Conservation (phyloP, 306 rosid genomes). For the Ammopiptanthus mongolicus region DNA sequence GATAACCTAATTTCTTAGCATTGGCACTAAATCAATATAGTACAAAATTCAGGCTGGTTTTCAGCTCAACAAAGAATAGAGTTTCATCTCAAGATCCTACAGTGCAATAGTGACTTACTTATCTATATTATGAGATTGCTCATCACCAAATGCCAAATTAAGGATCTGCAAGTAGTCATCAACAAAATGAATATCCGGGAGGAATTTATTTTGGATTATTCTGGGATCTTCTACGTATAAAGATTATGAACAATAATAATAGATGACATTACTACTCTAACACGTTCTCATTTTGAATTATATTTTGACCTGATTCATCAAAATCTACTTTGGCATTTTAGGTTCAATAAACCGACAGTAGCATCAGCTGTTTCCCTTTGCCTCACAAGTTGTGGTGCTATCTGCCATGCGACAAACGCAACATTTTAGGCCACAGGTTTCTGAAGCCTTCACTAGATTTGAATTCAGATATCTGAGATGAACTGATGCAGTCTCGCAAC, state of each 20-base stretch:
- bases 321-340: slow-evolving; percentile 25
- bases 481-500: background rate
- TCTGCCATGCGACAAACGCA: slow-evolving; percentile 64
- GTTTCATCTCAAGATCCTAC: slow-evolving; percentile 14
- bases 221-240: no score
- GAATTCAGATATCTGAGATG: slow-evolving; percentile 5
- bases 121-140: slow-evolving; percentile 22
- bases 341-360: slow-evolving; percentile 33
- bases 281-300: slow-evolving; percentile 22
- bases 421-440: no score
- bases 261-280: slow-evolving; percentile 21
- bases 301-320: slow-evolving; percentile 24
- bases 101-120: slow-evolving; percentile 20
- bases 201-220: background rate
- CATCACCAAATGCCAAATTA: slow-evolving; percentile 58
- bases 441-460: no score
- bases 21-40: background rate
- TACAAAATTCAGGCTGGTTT: slow-evolving; percentile 33
- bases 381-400: slow-evolving; percentile 87
- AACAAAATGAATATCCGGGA: slow-evolving; percentile 67
- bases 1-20: background rate
- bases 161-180: slow-evolving; percentile 75
- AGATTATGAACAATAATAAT: slow-evolving; percentile 1
- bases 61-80: slow-evolving; percentile 30
- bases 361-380: slow-evolving; percentile 44